Evolutionary conservation across 257 asterid genomes (phyloP), one percentile per base, ranked within the genome.

Genomic region (Rehmannia glutinosa): DNA sequence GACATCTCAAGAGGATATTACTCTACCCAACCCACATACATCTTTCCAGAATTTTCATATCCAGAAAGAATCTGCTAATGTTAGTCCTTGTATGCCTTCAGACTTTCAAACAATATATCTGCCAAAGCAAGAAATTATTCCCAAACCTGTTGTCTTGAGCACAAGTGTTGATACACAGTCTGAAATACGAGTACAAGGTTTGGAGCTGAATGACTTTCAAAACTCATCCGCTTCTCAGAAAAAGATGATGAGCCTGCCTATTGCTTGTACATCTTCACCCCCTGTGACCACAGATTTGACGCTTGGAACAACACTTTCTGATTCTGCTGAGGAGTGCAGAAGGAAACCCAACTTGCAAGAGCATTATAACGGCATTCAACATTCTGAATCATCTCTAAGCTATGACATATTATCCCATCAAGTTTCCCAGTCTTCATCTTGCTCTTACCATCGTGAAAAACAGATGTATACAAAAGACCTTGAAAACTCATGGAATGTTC

Each of bases 201-300:
- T 35, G 62, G 75, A 73, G 72, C 30, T 39, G 67, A 74, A 71
- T 45, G 75, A 64, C 49, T 47, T 70, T 51, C 68, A 50, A 62
- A 68, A 62, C 69, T 52, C 79, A 8, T 43, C 77, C 28, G 9
- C 27, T 58, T 59, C 72, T 73, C 77, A 47, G 55, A 53, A 35
- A 35, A 70, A 59, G 54, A 64, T 6, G n/a, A n/a, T n/a, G 50
- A 70, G 16, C 60, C 60, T 21, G 52, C 27, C 61, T n/a, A n/a
- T n/a, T n/a, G 63, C 81, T 30, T n/a, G n/a, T n/a, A 47, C 52
- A 51, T 77, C 77, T 61, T 72, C 39, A 21, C n/a, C n/a, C n/a
- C 42, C 82, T 19, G 87, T 89, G 70, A 75, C 87, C 72, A 92
- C 98, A 17, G 92, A 90, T 78, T 83, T 92, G 88, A 88, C 83